Base-by-base conservation (phyloP, 1,284 basidiomycete genomes). In the Xanthoconium separans region DNA sequence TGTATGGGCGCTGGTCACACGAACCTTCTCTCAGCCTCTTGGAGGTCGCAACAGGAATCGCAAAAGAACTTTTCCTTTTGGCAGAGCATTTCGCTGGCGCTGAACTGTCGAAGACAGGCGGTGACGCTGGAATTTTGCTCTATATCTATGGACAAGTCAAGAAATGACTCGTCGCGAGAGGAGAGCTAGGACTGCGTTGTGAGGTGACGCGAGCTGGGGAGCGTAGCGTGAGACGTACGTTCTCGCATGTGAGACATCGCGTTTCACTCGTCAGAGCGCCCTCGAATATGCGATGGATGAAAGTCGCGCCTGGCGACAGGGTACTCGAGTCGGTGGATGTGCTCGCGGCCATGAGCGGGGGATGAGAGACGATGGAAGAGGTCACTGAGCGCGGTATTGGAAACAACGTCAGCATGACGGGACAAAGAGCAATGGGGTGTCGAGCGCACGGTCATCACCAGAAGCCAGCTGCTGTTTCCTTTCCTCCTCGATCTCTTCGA, bases 51-150 rank as follows among this genome's bases (percentile, higher is more conserved):
- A 73, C 96, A 99, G 16, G 88, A 85, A 72, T 99, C 97, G 70
- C 96, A 99, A 73, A 95, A 98, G 73, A 98, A 99, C 75, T 98
- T 99, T 80, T 99, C 98, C 70, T 86, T 90, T 67, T 95, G 92
- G 64, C 93, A 95, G 18, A 99, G 83, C 95, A 98, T 99, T 74
- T 99, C 97, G 69, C 90, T 93, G 39, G 95, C 94, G 64, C 93
- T 96, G 70, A 99, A 99, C 69, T 96, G 93, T 44, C 94, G 83
- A 50, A 99, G 81, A 71, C 96, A 98, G 7, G 95, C 90, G 0
- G 95, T 96, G 49, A 99, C 87, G 58, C 93, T 96, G 4, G 93
- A 91, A 73, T 98, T 96, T 72, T 96, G 93, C 69, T 98, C 94
- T 60, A 99, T 98, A 71, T 99, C 96, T 71, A 99, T 95, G 9